Evolutionary conservation across 441 rosid genomes (phyloP), one percentile per base, ranked within the genome.

Genomic region (Populus tomentosa): DNA sequence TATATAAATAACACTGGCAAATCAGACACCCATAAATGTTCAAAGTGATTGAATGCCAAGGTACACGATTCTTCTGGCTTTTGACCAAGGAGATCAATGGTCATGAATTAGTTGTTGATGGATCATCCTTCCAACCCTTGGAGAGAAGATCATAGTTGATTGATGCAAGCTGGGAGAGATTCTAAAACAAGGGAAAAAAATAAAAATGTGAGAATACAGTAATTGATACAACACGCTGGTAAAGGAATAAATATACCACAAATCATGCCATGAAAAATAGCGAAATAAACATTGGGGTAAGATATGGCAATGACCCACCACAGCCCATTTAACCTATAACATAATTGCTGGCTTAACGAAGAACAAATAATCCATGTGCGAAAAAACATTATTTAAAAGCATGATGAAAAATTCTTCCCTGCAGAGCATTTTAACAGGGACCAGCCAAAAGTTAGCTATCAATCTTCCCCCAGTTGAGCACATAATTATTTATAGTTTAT

Each of bases 81-180:
- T 70, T 53, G 69, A 76, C 62, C 61, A 16, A 36, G 70, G 67
- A 40, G 67, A 32, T 20, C 67, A 50, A 10, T 67, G 26, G 78
- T 80, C 88, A 91, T 70, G 84, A 75, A 73, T 79, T 86, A 46
- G 91, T 88, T 74, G 82, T 77, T 6, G 89, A 86, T 32, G 86
- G 89, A 71, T 92, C 97, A 30, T 97, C 99, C 87, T 94, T 97
- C 91, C 87, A 94, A 76, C 99, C 98, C 86, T 94, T 94, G 3
- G 99, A 93, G 69, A 97, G 92, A 82, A 97, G 92, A 86, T 97
- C 98, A 35, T 93, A 94, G 91, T 97, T 97, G 88, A 97, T 97
- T 7, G 98, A 97, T 69, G 98, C 99, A 30, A 93, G 92, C 90
- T 94, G 94, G 33, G 98, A 93, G 38, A 97, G 95, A 84, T 94